Conservation (phyloP, 1,139 yeast genomes). For the Meyerozyma guilliermondii region DNA sequence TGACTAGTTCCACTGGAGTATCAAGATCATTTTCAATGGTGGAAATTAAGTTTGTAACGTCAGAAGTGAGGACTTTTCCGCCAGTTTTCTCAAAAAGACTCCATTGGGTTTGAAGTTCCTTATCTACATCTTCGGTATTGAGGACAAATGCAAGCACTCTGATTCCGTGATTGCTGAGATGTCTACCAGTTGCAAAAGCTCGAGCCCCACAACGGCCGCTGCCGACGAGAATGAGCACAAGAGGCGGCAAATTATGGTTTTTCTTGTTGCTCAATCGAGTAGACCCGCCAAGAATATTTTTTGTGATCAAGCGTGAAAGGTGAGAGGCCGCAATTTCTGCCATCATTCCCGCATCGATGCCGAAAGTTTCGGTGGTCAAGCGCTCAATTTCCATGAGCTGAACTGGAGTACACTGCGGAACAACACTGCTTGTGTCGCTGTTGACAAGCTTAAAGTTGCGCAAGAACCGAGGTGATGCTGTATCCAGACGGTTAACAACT, state of each 20-base stretch:
- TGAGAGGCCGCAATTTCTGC: conserved; percentile 75
- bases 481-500: background rate
- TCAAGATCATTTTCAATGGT: conserved; percentile 44
- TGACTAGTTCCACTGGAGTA: conserved; percentile 70
- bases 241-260: conserved; percentile 76
- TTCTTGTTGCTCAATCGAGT: conserved; percentile 48
- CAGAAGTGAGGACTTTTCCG: conserved; percentile 33
- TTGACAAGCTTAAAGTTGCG: conserved; percentile 16
- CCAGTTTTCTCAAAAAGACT: conserved; percentile 47
- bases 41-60: conserved; percentile 29
- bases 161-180: conserved; percentile 69
- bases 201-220: conserved; percentile 70
- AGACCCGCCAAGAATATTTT: conserved; percentile 62
- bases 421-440: conserved; percentile 18
- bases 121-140: conserved; percentile 26
- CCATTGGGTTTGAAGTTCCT: conserved; percentile 38
- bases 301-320: conserved; percentile 52
- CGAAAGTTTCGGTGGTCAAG: conserved; percentile 48
- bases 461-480: background rate
- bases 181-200: conserved; percentile 78
- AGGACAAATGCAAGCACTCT: conserved; percentile 58
- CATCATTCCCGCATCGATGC: conserved; percentile 42
- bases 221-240: conserved; percentile 68
- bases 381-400: conserved; percentile 80
- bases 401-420: conserved; percentile 73